Base-by-base conservation (phyloP, 106 monocot genomes). In the Allium cepa region DNA sequence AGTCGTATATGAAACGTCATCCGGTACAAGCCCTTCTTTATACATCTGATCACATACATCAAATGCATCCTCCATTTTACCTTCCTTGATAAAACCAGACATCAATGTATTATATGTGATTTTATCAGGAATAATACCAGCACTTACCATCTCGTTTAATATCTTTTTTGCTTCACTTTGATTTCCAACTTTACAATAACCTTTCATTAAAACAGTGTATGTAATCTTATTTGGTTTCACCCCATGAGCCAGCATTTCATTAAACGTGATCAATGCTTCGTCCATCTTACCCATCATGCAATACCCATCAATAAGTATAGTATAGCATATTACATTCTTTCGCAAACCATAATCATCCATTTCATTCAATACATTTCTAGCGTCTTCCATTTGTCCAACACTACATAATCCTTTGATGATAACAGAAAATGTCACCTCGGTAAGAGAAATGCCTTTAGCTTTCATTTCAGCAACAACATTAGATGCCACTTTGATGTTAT, bases 371-470 rank as follows among this genome's bases (percentile, higher is more conserved):
- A 88, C 52, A 46, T 16, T 71, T 55, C 57, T 83, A 56, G 95
- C 91, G 58, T 96, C 85, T 67, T 88, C 74, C 45, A 96, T 67
- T 66, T 71, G 69, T 57, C 88, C 88, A 46, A 76, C 61, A 72
- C 66, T 72, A 78, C 91, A 96, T 47, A 96, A 71, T 10, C 95
- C 91, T 79, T 91, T 72, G 81, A 88, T 84, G 52, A 96, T 77
- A 22, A 74, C 76, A 16, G 76, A 76, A 68, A 91, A 96, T 50
- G 95, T 96, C 36, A 81, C 77, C 49, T 27, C 63, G 62, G 85
- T 91, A 49, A 81, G 81, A 36, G 69, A 47, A 72, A 96, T 76
- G 18, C 84, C 80, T 72, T 72, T 81, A 7, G 13, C 67, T 65
- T 76, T 88, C 96, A 96, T 96, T 69, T 84, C 86, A 58, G 79